phyloP scores from a whole-genome alignment of 83 land plant species.

The Picea abies region DNA sequence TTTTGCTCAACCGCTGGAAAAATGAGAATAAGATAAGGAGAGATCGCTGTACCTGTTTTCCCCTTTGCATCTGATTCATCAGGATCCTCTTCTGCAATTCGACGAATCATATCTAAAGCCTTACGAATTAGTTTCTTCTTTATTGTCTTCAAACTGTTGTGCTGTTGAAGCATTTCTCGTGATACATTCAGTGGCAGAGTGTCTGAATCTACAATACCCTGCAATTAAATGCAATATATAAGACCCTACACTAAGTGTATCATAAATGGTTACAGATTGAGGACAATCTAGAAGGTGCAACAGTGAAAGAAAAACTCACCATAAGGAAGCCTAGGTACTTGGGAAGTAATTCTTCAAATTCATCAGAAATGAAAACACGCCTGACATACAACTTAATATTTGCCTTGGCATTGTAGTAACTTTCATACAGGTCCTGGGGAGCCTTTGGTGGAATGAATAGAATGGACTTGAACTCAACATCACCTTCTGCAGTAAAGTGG shows the following conservation, averaged over 20 bases:
- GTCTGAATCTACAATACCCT: constrained; percentile 99
- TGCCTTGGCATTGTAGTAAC: constrained; percentile 83
- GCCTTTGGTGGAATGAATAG: constrained; percentile 96
- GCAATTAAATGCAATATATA: constrained; percentile 11
- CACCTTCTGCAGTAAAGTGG: constrained; percentile 97
- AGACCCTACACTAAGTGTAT: neutral
- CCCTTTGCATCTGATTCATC: constrained; percentile 73
- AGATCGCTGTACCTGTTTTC: constrained; percentile 43
- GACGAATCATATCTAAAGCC: constrained; percentile 97
- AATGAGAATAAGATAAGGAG: neutral
- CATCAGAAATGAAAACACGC: constrained; percentile 95
- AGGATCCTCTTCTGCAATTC: constrained; percentile 91
- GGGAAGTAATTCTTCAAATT: constrained; percentile 95
- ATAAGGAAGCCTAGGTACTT: constrained; percentile 89
- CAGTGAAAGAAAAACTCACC: constrained; percentile 40
- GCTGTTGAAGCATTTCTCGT: constrained; percentile 98
- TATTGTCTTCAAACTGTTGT: constrained; percentile 92
- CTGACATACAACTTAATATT: constrained; percentile 92
- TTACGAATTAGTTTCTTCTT: constrained; percentile 97
- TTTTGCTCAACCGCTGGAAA: neutral
- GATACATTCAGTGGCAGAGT: constrained; percentile 97
- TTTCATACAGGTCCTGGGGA: constrained; percentile 91
- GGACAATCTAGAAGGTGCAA: neutral
- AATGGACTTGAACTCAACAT: constrained; percentile 98
- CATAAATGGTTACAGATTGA: neutral